A percentile compares a stretch with the other conserved stretches of the same genome.
Evolutionary conservation across 768 basidiomycete genomes (phyloP).

Genomic region (Brasilioporus rufonigricans): DNA sequence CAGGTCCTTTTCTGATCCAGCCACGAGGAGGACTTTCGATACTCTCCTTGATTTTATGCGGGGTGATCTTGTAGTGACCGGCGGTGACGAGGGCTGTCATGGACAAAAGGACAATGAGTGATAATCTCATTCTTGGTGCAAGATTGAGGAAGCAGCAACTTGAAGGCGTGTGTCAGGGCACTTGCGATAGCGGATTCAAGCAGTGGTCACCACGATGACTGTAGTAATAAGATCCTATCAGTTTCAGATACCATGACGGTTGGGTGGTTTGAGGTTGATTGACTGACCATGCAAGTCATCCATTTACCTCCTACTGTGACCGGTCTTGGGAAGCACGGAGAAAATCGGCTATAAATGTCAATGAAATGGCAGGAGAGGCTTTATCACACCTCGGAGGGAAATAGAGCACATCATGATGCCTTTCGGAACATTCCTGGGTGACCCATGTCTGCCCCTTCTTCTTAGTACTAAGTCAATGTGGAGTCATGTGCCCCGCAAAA

Average conservation of each 20-base stretch:
- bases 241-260: too few relatives aligned
- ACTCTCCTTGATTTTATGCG: constrained; percentile 47
- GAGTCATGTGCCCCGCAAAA: not conserved
- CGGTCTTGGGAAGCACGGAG: not conserved
- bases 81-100: constrained; percentile 12
- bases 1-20: constrained; percentile 45
- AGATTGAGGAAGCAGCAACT: too few relatives aligned
- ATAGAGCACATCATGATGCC: not conserved
- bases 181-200: not conserved
- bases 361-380: not conserved
- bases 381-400: not conserved
- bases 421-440: too few relatives aligned
- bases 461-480: too few relatives aligned
- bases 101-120: constrained; percentile 13
- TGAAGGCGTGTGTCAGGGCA: not conserved
- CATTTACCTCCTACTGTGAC: not conserved
- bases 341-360: not conserved
- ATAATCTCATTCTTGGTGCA: constrained; percentile 12
- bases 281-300: not conserved
- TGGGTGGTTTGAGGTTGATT: too few relatives aligned
- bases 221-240: not conserved
- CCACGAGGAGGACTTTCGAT: constrained; percentile 43
- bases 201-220: not conserved
- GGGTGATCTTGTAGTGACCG: constrained; percentile 7
- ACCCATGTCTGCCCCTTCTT: not conserved